Evolutionary conservation across 2,329 filamentous ascomycete species (phyloP).

Genomic region (Falciphora oryzae): DNA sequence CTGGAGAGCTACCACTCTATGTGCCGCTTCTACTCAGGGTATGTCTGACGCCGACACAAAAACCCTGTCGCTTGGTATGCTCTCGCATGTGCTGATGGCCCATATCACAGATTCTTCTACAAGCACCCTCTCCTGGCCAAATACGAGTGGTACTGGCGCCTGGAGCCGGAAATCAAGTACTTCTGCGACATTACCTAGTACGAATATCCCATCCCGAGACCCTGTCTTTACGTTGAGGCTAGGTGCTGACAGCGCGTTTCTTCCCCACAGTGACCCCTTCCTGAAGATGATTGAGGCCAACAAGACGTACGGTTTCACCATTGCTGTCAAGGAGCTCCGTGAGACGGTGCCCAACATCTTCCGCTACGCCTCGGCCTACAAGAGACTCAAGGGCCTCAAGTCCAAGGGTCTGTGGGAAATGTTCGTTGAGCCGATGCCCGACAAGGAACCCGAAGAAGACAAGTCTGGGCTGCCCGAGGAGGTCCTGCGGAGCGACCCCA

Average conservation of each 20-base stretch:
- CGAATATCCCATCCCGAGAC: slow-evolving; percentile 22
- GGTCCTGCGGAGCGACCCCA: slow-evolving; percentile 69
- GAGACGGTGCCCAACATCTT: slow-evolving; percentile 99
- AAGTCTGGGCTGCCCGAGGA: slow-evolving; percentile 72
- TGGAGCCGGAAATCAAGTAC: slow-evolving; percentile 99
- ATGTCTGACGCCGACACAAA: slow-evolving; percentile 26
- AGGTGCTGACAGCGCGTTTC: slow-evolving; percentile 17
- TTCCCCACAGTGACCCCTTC: slow-evolving; percentile 71
- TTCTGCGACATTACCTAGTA: slow-evolving; percentile 99
- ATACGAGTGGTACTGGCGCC: slow-evolving; percentile 99
- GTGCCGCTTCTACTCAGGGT: slow-evolving; percentile 99
- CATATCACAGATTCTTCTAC: slow-evolving; percentile 70
- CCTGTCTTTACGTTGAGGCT: background rate
- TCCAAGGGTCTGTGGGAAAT: slow-evolving; percentile 97
- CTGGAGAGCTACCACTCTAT: slow-evolving; percentile 99
- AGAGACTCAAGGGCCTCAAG: slow-evolving; percentile 81
- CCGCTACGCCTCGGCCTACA: slow-evolving; percentile 97
- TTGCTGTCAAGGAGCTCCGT: slow-evolving; percentile 94
- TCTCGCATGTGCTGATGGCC: background rate
- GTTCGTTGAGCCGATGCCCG: slow-evolving; percentile 80
- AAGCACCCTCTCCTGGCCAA: slow-evolving; percentile 92
- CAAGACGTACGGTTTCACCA: slow-evolving; percentile 98
- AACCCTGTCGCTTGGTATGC: background rate
- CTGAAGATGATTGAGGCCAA: slow-evolving; percentile 88
- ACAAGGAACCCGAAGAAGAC: slow-evolving; percentile 55